These are phyloP conservation scores for Vitis rupestris DNA, from an alignment of 164 flowering plant genomes.

Conservation along the genomic window DNA sequence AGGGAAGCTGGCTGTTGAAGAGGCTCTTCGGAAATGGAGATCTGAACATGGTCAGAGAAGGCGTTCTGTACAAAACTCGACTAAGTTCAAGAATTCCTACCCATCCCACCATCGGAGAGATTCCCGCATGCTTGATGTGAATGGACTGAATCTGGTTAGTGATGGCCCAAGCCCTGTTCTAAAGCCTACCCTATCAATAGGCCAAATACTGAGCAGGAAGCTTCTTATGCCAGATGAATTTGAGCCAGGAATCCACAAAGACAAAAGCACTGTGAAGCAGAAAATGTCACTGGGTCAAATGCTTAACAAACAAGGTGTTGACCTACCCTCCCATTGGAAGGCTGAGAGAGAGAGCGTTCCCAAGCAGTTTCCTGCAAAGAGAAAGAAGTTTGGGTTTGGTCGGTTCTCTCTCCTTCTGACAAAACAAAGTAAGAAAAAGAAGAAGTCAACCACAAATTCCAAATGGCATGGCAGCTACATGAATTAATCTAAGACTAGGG, in stretches of 20 bases:
- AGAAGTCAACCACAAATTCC: slow-evolving; percentile 38
- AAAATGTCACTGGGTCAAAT: slow-evolving; percentile 83
- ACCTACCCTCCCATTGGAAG: slow-evolving; percentile 22
- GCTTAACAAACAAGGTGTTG: slow-evolving; percentile 51
- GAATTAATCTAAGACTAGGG: background rate
- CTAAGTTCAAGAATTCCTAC: slow-evolving; percentile 72
- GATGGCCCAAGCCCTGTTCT: slow-evolving; percentile 52
- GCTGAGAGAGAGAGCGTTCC: slow-evolving; percentile 30
- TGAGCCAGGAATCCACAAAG: slow-evolving; percentile 30
- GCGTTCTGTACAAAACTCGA: slow-evolving; percentile 47
- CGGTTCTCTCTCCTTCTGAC: slow-evolving; percentile 18
- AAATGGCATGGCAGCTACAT: slow-evolving; percentile 21
- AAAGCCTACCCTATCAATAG: slow-evolving; percentile 78
- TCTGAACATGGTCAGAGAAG: slow-evolving; percentile 74
- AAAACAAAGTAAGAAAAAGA: slow-evolving; percentile 47
- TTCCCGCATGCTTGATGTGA: slow-evolving; percentile 48
- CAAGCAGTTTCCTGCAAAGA: slow-evolving; percentile 57
- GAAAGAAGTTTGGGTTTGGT: slow-evolving; percentile 52
- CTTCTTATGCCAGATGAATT: slow-evolving; percentile 61
- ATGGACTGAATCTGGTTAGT: slow-evolving; percentile 40
- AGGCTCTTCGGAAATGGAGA: slow-evolving; percentile 84
- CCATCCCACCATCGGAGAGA: slow-evolving; percentile 57
- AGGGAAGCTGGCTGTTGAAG: slow-evolving; percentile 80
- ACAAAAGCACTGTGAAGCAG: slow-evolving; percentile 25
- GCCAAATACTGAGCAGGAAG: slow-evolving; percentile 86